Conservation (phyloP, 495 filamentous ascomycete genomes). For the Neurospora intermedia region DNA sequence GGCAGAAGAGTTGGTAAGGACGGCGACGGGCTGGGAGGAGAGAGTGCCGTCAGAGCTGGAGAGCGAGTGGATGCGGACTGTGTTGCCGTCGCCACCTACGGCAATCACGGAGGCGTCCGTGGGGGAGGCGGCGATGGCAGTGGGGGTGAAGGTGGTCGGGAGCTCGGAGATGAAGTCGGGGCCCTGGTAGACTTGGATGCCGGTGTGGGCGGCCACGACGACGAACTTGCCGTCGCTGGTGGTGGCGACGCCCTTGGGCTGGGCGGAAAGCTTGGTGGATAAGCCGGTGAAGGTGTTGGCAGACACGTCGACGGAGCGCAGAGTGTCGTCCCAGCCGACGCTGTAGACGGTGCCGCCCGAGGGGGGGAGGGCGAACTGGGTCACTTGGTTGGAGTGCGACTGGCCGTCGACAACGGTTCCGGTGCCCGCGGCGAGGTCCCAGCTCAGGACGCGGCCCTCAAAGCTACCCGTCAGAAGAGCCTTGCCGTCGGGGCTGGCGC, state of each 20-base stretch:
- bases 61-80: conserved; percentile 59
- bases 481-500: conserved; percentile 34
- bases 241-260: conserved; percentile 42
- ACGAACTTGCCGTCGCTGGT: conserved; percentile 28
- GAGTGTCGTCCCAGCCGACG: conserved; percentile 90
- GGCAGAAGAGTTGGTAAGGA: conserved; percentile 42
- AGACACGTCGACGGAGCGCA: conserved; percentile 60
- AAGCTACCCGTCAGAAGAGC: conserved; percentile 84
- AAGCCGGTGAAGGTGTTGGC: conserved; percentile 39
- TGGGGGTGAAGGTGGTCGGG: conserved; percentile 45
- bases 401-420: conserved; percentile 65
- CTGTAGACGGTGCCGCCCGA: conserved; percentile 57
- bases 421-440: conserved; percentile 60
- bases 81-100: conserved; percentile 61
- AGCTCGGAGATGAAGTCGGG: conserved; percentile 36
- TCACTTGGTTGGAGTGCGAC: conserved; percentile 69
- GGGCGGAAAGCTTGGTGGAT: conserved; percentile 34
- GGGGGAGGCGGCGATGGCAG: conserved; percentile 52
- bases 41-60: conserved; percentile 34
- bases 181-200: conserved; percentile 54
- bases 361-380: conserved; percentile 51
- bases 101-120: conserved; percentile 48
- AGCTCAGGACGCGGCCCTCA: conserved; percentile 75
- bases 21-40: conserved; percentile 23
- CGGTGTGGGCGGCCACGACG: conserved; percentile 55